Evolutionary conservation across 2,329 filamentous ascomycete genomes (phyloP), one percentile per base, ranked within the genome.

Genomic region (Aureobasidium uvarum): DNA sequence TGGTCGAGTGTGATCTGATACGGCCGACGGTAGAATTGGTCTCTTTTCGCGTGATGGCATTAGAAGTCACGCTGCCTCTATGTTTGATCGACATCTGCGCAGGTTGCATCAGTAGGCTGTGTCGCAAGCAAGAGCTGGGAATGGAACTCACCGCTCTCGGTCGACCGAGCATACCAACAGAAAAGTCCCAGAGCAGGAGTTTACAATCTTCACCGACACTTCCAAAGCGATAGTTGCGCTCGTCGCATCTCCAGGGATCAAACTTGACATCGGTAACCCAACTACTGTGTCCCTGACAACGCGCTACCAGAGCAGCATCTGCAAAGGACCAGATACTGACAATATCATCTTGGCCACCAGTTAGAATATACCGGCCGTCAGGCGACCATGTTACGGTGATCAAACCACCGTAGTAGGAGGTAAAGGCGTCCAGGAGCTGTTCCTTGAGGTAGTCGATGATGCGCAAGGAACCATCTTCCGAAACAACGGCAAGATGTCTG

Each of bases 381-480:
- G 95, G 95, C 7, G 94, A 97, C 95, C 95, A 99, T 78, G 92
- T 96, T 2, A 97, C 92, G 73, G 92, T 96, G 51, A 90, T 90
- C 67, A 99, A 83, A 3, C 92, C 94, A 54, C 95, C 95, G 72
- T 97, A 99, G 79, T 97, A 99, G 64, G 91, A 91, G 71, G 89
- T 87, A 76, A 91, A 97, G 51, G 96, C 81, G 72, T 94, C 91
- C 14, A 95, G 81, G n/a, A 98, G 83, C 71, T 91, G 86, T 81
- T 99, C 95, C 69, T 90, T 87, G 28, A 97, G 81, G 76, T 96
- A 97, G 76, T 99, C 92, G 71, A 99, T 90, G 66, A 98, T 89
- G 20, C 92, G 86, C 67, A 99, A 81, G 13, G 90, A 90, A 1
- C 95, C 94, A 72, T 98, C 94, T 73, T 98, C 95, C 1, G 92